phyloP scores from a whole-genome alignment of 345 rosid genomes.

The Rhizophora apiculata region DNA sequence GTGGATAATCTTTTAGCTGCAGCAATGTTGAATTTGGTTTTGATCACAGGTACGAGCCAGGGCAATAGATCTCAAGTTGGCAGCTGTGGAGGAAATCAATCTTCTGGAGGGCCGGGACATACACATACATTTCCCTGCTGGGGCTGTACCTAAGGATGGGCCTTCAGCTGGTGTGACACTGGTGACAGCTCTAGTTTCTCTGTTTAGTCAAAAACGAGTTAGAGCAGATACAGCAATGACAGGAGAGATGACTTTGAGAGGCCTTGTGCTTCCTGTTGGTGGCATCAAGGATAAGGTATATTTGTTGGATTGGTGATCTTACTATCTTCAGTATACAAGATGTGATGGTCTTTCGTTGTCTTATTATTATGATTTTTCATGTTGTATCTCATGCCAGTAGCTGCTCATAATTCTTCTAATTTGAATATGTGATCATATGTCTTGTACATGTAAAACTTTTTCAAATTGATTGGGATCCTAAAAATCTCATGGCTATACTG shows the following conservation, averaged over 20 bases:
- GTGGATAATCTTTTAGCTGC: neutral
- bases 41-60: constrained; percentile 78
- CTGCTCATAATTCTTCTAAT: too few relatives aligned
- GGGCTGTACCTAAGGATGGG: constrained; percentile 98
- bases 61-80: constrained; percentile 75
- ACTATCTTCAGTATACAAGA: neutral
- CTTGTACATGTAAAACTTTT: too few relatives aligned
- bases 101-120: constrained; percentile 84
- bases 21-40: neutral
- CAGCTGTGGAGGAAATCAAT: constrained; percentile 53
- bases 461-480: neutral
- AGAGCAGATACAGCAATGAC: constrained; percentile 99
- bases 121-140: constrained; percentile 98
- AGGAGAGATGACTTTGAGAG: constrained; percentile 97
- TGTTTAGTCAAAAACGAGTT: constrained; percentile 74
- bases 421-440: too few relatives aligned
- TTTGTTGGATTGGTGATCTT: constrained; percentile 3
- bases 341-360: neutral
- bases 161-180: constrained; percentile 99
- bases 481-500: neutral
- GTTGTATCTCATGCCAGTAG: neutral
- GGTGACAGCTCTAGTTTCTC: constrained; percentile 89
- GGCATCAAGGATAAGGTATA: constrained; percentile 94
- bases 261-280: constrained; percentile 96
- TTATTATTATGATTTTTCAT: neutral